Percentiles rank a stretch among this genome's conserved stretches.
phyloP scores from a whole-genome alignment of 2,329 filamentous ascomycete species.

The Colletotrichum limetticola region DNA sequence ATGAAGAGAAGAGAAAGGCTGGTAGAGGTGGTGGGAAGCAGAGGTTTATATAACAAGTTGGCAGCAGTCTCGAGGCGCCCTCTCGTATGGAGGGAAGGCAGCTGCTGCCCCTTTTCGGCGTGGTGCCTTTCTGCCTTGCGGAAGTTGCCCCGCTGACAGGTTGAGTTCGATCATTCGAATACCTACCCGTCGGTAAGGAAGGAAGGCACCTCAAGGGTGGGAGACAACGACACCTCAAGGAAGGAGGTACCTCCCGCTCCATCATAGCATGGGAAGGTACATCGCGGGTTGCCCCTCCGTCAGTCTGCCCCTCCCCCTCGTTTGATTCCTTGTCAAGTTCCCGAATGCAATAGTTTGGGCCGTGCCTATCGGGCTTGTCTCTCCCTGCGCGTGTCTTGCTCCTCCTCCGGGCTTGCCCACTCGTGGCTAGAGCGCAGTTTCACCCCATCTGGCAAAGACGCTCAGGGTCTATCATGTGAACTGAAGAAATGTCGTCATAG shows the following conservation, averaged over 20 bases:
- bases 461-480: constrained; percentile 36
- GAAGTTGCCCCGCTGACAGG: constrained; percentile 23
- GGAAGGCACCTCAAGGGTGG: background rate
- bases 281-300: background rate
- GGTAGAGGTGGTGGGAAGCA: constrained; percentile 27
- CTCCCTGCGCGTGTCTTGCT: constrained; percentile 20
- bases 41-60: constrained; percentile 40
- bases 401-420: constrained; percentile 19
- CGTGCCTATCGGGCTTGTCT: constrained; percentile 13
- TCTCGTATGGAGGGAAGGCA: constrained; percentile 14
- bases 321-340: constrained; percentile 6
- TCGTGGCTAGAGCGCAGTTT: constrained; percentile 30
- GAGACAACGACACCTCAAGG: background rate
- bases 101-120: constrained; percentile 14
- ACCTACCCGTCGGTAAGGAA: no score
- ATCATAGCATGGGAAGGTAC: background rate
- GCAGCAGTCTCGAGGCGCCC: constrained; percentile 18
- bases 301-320: constrained; percentile 20
- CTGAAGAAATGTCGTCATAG: constrained; percentile 34
- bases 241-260: background rate
- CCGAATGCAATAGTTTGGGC: background rate
- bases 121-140: constrained; percentile 18
- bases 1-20: constrained; percentile 28
- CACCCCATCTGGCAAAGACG: constrained; percentile 32
- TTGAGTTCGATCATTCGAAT: constrained; percentile 2